Evolutionary conservation across 805 yeast genomes (phyloP), one percentile per base, ranked within the genome.

Genomic region (Candida cerambycidarum): DNA sequence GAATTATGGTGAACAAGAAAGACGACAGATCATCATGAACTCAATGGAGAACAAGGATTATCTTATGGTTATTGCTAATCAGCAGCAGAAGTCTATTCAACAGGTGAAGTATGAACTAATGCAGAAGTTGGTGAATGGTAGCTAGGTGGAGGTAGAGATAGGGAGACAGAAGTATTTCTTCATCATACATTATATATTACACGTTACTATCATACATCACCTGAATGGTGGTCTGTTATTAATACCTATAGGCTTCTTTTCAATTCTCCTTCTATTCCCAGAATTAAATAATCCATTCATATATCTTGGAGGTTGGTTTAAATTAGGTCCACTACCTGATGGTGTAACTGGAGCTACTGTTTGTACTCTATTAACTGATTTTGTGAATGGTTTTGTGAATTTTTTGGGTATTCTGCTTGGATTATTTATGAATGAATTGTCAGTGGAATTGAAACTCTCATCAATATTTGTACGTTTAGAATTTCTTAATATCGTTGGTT

Each of bases 301-400:
- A 53, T 69, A 70, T 38, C 75, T 55, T 9, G 75, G 74, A 1
- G 71, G 66, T 50, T 70, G 75, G 54, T 69, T 59, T 30, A 70
- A 58, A 44, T 70, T 67, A n/a, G 75, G 75, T 3, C 59, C 57
- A 10, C 34, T 42, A 34, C 47, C 30, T 15, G 34, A 33, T 14
- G 18, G 2, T 9, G 35, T 13, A 12, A 4, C 14, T 13, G 28
- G 2, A 13, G 19, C 23, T 15, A 19, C 3, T 29, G 32, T 4
- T 15, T 29, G 16, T 5, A 29, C 18, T 14, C 10, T 14, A 29
- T 29, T 34, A 3, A 15, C 21, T 27, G 32, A 31, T 39, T 32
- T 39, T 12, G 16, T 21, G 23, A 36, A 25, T 24, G 32, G 34
- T 39, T 32, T 39, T 12, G 16, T 21, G 23, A 36, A 25, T 24